These are phyloP conservation scores for Aegilops tauschii DNA, from an alignment of 176 grass and related monocot genomes.

Conservation along the genomic window DNA sequence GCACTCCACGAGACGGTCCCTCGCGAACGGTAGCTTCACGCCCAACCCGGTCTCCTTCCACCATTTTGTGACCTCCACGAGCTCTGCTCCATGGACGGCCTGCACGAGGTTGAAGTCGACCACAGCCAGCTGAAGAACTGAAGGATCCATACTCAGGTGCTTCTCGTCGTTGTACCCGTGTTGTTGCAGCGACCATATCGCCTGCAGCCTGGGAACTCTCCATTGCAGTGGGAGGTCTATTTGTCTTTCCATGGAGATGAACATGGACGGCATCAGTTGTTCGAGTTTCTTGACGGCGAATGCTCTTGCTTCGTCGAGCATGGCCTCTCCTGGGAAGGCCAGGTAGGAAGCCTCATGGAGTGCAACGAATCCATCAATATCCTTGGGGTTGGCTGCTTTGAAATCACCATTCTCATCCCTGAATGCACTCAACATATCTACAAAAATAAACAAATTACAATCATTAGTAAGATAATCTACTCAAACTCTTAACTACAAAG, in stretches of 20 bases:
- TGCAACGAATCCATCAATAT: neutral
- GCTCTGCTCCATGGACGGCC: conserved; percentile 15
- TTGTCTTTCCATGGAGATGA: too few species aligned
- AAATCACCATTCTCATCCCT: neutral
- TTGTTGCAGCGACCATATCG: neutral
- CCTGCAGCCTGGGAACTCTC: conserved; percentile 21
- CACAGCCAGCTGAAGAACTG: conserved; percentile 16
- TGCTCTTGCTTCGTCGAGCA: conserved; percentile 12
- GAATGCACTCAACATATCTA: conserved; percentile 22
- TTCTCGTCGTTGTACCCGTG: neutral
- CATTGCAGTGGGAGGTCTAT: neutral
- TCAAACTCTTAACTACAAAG: neutral
- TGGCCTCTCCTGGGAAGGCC: conserved; percentile 19
- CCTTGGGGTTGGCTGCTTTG: neutral
- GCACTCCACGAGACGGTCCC: conserved; percentile 46
- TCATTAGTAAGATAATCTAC: neutral
- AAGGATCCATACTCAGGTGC: neutral
- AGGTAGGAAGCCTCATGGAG: conserved; percentile 27
- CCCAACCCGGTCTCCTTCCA: conserved; percentile 39
- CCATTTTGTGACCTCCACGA: conserved; percentile 25
- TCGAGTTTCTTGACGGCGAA: conserved; percentile 12
- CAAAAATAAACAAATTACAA: neutral
- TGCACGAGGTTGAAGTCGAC: conserved; percentile 35
- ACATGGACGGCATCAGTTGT: neutral
- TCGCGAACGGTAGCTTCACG: conserved; percentile 32